Conservation (phyloP, 345 rosid genomes). For the Anastatica hierochuntica region DNA sequence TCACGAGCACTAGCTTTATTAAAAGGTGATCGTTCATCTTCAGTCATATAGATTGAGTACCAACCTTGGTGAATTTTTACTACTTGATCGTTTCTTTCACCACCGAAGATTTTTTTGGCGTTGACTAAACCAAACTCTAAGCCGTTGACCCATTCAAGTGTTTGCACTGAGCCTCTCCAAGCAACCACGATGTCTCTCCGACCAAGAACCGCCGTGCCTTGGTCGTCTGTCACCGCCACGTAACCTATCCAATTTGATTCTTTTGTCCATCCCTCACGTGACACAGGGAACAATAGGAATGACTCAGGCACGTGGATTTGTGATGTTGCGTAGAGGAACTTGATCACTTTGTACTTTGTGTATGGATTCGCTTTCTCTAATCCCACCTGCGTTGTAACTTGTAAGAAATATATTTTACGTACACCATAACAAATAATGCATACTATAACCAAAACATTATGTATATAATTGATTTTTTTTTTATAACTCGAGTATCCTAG, state of each 20-base stretch:
- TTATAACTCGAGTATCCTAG: no score
- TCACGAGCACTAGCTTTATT: slow-evolving; percentile 47
- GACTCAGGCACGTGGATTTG: slow-evolving; percentile 51
- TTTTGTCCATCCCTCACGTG: slow-evolving; percentile 77
- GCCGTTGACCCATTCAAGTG: slow-evolving; percentile 70
- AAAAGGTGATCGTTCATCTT: slow-evolving; percentile 53
- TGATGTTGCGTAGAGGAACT: slow-evolving; percentile 66
- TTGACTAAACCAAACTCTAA: slow-evolving; percentile 45
- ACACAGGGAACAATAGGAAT: slow-evolving; percentile 43
- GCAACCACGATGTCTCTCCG: slow-evolving; percentile 77
- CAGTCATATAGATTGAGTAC: slow-evolving; percentile 75
- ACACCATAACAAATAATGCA: no score
- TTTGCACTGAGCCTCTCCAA: slow-evolving; percentile 75
- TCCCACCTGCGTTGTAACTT: slow-evolving; percentile 34
- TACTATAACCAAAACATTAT: no score
- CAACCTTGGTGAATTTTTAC: slow-evolving; percentile 76
- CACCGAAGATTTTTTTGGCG: slow-evolving; percentile 41
- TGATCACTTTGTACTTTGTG: slow-evolving; percentile 52
- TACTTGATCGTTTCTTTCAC: slow-evolving; percentile 18
- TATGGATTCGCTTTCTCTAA: slow-evolving; percentile 45
- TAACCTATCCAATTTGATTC: slow-evolving; percentile 86
- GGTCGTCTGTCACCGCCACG: slow-evolving; percentile 71
- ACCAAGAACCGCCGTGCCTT: slow-evolving; percentile 49
- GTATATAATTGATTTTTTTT: no score
- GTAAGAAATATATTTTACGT: no score